Evolutionary conservation across 2,329 filamentous ascomycete species (phyloP).

Genomic region (Xylaria hypoxylon): DNA sequence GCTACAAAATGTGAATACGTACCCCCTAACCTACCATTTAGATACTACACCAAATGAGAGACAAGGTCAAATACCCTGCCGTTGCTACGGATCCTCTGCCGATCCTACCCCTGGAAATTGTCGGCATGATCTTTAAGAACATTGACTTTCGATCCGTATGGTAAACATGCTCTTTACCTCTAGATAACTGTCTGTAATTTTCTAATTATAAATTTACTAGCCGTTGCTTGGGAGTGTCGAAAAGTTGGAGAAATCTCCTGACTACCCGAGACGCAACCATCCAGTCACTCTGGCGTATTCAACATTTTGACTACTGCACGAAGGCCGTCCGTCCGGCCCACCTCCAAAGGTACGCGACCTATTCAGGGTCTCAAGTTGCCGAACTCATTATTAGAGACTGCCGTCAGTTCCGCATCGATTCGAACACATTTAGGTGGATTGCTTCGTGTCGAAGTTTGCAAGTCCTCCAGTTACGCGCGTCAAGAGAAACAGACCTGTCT

Average conservation of each 20-base stretch:
- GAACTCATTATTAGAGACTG: slow-evolving; percentile 40
- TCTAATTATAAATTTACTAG: slow-evolving; percentile 34
- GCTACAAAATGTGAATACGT: not conserved
- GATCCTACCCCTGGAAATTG: slow-evolving; percentile 46
- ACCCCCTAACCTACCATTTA: slow-evolving; percentile 26
- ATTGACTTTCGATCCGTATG: slow-evolving; percentile 43
- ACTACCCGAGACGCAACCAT: slow-evolving; percentile 32
- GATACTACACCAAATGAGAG: slow-evolving; percentile 39
- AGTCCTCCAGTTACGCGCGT: slow-evolving; percentile 40
- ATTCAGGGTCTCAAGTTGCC: slow-evolving; percentile 29
- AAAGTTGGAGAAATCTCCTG: slow-evolving; percentile 43
- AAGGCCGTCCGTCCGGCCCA: not conserved
- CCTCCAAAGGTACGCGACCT: slow-evolving; percentile 27
- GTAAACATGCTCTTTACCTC: slow-evolving; percentile 32
- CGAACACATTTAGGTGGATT: slow-evolving; percentile 21
- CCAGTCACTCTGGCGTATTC: slow-evolving; percentile 43
- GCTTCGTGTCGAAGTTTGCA: slow-evolving; percentile 32
- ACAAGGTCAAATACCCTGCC: slow-evolving; percentile 36
- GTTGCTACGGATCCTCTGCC: slow-evolving; percentile 42
- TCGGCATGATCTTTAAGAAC: slow-evolving; percentile 44
- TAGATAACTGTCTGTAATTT: not conserved
- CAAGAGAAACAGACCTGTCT: not conserved
- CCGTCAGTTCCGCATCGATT: slow-evolving; percentile 31
- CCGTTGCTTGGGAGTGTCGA: slow-evolving; percentile 46
- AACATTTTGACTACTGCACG: slow-evolving; percentile 31